Conservation (phyloP, 2,329 filamentous ascomycete genomes). For the Arachnomyces sp. region DNA sequence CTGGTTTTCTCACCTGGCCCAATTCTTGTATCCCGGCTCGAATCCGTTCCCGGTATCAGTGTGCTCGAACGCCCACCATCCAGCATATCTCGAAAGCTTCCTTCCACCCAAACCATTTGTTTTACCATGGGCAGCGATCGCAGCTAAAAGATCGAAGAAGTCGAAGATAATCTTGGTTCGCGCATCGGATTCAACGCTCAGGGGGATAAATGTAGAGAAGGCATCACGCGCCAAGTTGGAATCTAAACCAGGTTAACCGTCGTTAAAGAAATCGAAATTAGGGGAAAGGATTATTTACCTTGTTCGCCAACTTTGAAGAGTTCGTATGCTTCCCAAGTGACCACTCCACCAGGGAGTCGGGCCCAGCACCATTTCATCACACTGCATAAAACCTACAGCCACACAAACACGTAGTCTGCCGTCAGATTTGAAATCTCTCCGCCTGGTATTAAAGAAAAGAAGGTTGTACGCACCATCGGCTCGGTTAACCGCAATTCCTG, state of each 20-base stretch:
- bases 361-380: conserved; percentile 99
- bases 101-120: conserved; percentile 85
- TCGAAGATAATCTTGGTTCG: conserved; percentile 86
- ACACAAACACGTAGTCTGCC: too few species aligned
- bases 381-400: conserved; percentile 71
- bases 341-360: conserved; percentile 78
- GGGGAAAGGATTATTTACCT: conserved; percentile 50
- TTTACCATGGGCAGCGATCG: conserved; percentile 88
- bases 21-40: conserved; percentile 85
- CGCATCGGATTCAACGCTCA: conserved; percentile 81
- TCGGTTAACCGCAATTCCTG: conserved; percentile 90
- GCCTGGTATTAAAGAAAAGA: not conserved
- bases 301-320: conserved; percentile 90
- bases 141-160: conserved; percentile 89
- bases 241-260: conserved; percentile 51
- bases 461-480: conserved; percentile 64
- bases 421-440: conserved; percentile 5
- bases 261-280: conserved; percentile 4
- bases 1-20: conserved; percentile 59
- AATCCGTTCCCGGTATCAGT: conserved; percentile 82
- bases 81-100: conserved; percentile 88
- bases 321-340: conserved; percentile 96
- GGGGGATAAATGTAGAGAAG: conserved; percentile 91
- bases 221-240: conserved; percentile 86
- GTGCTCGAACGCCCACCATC: conserved; percentile 98